Base-by-base conservation (phyloP, 2,329 filamentous ascomycete species). In the Dendryphion nanum region DNA sequence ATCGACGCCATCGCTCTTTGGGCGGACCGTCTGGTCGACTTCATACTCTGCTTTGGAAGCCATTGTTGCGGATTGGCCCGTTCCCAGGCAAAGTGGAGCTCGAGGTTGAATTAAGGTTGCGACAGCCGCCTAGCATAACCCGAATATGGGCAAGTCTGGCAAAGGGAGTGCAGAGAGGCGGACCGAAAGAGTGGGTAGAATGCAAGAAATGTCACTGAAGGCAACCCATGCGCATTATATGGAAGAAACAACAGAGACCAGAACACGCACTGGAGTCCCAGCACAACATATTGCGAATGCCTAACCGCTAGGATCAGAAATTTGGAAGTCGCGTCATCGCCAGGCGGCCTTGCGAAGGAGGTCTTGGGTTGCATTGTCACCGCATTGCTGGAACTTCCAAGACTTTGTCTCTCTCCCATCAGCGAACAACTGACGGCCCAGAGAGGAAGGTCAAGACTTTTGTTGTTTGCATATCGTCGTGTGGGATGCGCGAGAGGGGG, bases 371-470 rank as follows among this genome's bases (percentile, higher is more conserved):
- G 48, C 53, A 55, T 52, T 44, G 42, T 26, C 29, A 32, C 41
- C 18, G 41, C 38, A 18, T 23, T 29, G 28, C 23, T 38, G 33
- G 44, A 38, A 30, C 17, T 17, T 13, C 18, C 35, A 19, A 39
- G 33, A 38, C 35, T 8, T 26, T 26, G 31, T 17, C 24, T 45
- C 38, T 49, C 40, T 47, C n/a, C n/a, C n/a, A n/a, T n/a, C n/a
- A n/a, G n/a, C n/a, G n/a, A 26, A 47, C 42, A 47, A 34, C 35
- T 33, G 30, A 33, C 29, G 13, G 26, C 53, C 48, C 21, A 33
- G 53, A 49, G 24, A 48, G 59, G 59, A 55, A 62, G 59, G 59
- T 59, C 23, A 26, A 26, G 23, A n/a, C n/a, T n/a, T n/a, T n/a
- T n/a, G n/a, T n/a, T n/a, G n/a, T n/a, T n/a, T n/a, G n/a, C n/a